These are phyloP conservation scores for Myrica gale DNA, from an alignment of 306 rosid species.

Conservation along the genomic window DNA sequence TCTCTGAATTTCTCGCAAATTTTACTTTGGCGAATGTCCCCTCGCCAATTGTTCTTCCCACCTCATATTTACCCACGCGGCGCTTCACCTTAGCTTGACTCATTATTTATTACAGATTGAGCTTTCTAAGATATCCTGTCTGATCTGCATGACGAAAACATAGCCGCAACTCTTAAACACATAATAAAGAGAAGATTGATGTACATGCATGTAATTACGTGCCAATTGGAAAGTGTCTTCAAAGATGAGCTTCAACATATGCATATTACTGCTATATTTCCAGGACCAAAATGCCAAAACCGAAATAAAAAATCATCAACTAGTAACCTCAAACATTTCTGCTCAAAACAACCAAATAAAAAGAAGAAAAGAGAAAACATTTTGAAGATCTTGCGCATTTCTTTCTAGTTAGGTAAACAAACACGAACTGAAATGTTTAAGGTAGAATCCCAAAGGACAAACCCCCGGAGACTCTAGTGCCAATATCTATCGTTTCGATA, in stretches of 20 bases:
- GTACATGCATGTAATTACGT: neutral
- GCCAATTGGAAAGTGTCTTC: no score
- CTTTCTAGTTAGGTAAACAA: neutral
- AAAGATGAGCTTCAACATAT: neutral
- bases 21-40: conserved; percentile 98
- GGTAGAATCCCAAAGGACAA: neutral
- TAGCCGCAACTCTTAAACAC: neutral
- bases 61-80: conserved; percentile 83
- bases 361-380: neutral
- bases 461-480: neutral
- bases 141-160: conserved; percentile 27
- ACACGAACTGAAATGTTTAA: neutral
- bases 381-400: neutral
- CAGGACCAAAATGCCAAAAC: neutral
- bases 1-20: conserved; percentile 80
- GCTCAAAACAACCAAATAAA: neutral
- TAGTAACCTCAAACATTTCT: neutral
- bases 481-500: no score
- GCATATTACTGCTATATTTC: neutral
- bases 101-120: conserved; percentile 44
- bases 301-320: neutral
- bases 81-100: conserved; percentile 85
- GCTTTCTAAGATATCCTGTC: conserved; percentile 23
- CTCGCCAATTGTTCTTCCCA: conserved; percentile 97
- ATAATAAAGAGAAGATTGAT: neutral